These are phyloP conservation scores for Biscogniauxia mediterranea DNA, from an alignment of 2,329 filamentous ascomycete species.

Conservation along the genomic window DNA sequence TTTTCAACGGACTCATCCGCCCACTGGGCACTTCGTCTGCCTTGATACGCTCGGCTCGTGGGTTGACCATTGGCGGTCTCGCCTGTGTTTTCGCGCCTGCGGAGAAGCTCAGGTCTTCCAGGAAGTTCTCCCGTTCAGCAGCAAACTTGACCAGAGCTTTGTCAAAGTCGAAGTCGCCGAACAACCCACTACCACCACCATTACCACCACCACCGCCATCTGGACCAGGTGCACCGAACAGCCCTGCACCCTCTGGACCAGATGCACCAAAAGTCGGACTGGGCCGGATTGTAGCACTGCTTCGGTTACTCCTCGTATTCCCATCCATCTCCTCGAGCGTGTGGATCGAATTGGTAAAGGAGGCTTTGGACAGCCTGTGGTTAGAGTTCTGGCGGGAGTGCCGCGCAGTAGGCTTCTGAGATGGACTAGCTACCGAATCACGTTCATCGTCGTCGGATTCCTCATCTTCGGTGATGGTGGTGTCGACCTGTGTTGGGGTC, in stretches of 20 bases:
- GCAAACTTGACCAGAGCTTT: constrained; percentile 91
- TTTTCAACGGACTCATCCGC: constrained; percentile 54
- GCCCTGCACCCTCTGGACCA: constrained; percentile 27
- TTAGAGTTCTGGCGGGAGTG: constrained; percentile 62
- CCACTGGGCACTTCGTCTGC: constrained; percentile 63
- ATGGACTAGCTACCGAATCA: constrained; percentile 27
- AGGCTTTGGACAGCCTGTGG: constrained; percentile 55
- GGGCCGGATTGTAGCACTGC: constrained; percentile 62
- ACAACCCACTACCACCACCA: constrained; percentile 25
- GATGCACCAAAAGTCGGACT: constrained; percentile 29
- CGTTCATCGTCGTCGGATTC: constrained; percentile 49
- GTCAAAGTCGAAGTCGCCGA: constrained; percentile 85
- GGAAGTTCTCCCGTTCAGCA: constrained; percentile 87
- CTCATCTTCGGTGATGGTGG: constrained; percentile 62
- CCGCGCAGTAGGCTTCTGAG: constrained; percentile 44
- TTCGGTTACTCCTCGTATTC: constrained; percentile 61
- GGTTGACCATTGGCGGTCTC: constrained; percentile 70
- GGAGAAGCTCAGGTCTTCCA: constrained; percentile 87
- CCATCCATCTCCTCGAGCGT: constrained; percentile 59
- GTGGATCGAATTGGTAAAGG: constrained; percentile 50
- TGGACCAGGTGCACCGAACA: no score
- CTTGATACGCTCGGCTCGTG: constrained; percentile 78
- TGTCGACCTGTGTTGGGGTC: constrained; percentile 46
- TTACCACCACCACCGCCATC: no score
- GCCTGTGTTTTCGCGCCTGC: constrained; percentile 75